Conservation (phyloP, 2,329 filamentous ascomycete species). For the Aspergillus glaucus region DNA sequence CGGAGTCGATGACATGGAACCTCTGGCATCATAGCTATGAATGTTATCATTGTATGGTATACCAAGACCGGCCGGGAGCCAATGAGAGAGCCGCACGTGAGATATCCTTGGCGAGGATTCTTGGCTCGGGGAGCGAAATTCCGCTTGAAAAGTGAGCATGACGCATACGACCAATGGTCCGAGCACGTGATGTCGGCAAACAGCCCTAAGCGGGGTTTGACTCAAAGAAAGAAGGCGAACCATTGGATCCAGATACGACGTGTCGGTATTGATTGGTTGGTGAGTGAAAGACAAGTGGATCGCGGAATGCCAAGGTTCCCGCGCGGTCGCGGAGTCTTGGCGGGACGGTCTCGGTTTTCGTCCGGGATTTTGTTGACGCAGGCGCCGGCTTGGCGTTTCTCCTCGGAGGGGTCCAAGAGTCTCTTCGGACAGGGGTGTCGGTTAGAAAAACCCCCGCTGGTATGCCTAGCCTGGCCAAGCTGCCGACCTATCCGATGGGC, state of each 20-base stretch:
- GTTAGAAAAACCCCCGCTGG: neutral
- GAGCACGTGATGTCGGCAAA: too few relatives aligned
- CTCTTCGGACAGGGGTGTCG: neutral
- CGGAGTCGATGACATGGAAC: too few relatives aligned
- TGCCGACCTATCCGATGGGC: slow-evolving; percentile 12
- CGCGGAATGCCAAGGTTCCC: slow-evolving; percentile 16
- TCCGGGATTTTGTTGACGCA: neutral
- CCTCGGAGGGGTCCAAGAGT: slow-evolving; percentile 4
- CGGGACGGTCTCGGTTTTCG: slow-evolving; percentile 2
- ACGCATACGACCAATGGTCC: too few relatives aligned
- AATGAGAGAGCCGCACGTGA: neutral
- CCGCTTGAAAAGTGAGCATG: too few relatives aligned
- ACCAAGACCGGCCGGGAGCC: neutral
- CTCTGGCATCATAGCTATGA: neutral
- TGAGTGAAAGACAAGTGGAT: neutral
- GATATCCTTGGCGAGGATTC: neutral
- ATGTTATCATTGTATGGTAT: too few relatives aligned
- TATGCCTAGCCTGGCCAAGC: neutral
- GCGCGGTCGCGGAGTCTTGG: slow-evolving; percentile 15
- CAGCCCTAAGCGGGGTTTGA: too few relatives aligned
- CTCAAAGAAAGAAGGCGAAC: neutral
- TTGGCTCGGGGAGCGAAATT: neutral
- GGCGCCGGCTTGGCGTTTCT: slow-evolving; percentile 10
- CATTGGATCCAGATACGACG: neutral
- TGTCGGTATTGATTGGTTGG: slow-evolving; percentile 6